Percentiles rank a stretch among this genome's conserved stretches.
phyloP scores from a whole-genome alignment of 495 filamentous ascomycete genomes.

The Pyronema omphalodes region DNA sequence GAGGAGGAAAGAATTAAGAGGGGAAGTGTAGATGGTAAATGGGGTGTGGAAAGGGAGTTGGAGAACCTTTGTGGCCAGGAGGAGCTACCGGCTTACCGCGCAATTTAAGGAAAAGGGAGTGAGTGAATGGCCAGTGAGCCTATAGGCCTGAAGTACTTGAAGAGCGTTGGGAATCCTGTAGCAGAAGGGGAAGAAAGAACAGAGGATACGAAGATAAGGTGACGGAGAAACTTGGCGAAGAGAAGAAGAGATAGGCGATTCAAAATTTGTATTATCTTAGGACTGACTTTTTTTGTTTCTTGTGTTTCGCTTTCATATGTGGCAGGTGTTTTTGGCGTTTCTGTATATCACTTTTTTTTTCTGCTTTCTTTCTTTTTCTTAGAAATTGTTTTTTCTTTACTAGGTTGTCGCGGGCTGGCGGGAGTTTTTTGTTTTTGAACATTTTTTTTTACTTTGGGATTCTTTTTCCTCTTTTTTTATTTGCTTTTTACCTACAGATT shows the following conservation, averaged over 20 bases:
- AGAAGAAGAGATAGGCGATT: no score
- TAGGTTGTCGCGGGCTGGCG: background rate
- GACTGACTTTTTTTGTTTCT: no score
- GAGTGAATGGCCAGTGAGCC: no score
- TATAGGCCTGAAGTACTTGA: no score
- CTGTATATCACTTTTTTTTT: background rate
- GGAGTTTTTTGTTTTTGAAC: background rate
- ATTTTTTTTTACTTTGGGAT: background rate
- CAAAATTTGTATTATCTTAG: no score
- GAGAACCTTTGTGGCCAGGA: constrained; percentile 34
- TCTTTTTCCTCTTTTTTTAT: no score
- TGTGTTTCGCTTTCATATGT: no score
- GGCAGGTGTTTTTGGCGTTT: background rate
- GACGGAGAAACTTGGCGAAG: no score
- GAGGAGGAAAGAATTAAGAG: constrained; percentile 45
- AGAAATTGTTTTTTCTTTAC: background rate
- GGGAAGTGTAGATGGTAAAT: constrained; percentile 29
- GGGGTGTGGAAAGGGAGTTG: constrained; percentile 25
- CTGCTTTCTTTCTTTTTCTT: background rate
- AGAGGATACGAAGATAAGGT: no score
- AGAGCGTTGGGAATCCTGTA: no score
- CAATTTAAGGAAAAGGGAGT: constrained; percentile 4
- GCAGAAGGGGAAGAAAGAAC: no score
- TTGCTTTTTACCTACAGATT: background rate
- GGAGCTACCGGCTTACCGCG: constrained; percentile 46